These are phyloP conservation scores for Pichia sp. DNA, from an alignment of 1,139 yeast genomes.

Conservation along the genomic window DNA sequence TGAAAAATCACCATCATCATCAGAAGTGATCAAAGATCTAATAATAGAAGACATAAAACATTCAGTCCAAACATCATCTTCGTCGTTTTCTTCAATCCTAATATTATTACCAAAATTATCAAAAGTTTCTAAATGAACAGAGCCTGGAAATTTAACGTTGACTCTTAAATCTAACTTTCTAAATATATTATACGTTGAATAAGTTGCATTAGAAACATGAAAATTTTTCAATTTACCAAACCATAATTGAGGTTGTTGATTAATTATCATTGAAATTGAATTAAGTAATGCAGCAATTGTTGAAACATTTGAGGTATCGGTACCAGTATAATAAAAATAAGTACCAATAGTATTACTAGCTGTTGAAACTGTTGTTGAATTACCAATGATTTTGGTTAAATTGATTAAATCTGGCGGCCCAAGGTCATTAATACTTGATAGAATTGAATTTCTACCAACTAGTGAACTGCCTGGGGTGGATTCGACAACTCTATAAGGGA, in stretches of 20 bases:
- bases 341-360: slow-evolving; percentile 37
- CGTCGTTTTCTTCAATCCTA: slow-evolving; percentile 42
- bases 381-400: slow-evolving; percentile 39
- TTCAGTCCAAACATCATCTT: slow-evolving; percentile 70
- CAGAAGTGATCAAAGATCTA: slow-evolving; percentile 50
- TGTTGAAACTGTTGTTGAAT: slow-evolving; percentile 27
- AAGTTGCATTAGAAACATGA: slow-evolving; percentile 52
- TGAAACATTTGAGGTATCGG: slow-evolving; percentile 52
- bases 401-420: slow-evolving; percentile 59
- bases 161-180: slow-evolving; percentile 66
- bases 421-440: slow-evolving; percentile 42
- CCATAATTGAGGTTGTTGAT: slow-evolving; percentile 49
- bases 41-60: slow-evolving; percentile 59
- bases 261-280: slow-evolving; percentile 45
- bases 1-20: slow-evolving; percentile 57
- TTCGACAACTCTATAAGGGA: slow-evolving; percentile 38
- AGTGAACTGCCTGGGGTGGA: slow-evolving; percentile 45
- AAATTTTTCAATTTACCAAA: slow-evolving; percentile 49
- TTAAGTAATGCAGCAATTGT: slow-evolving; percentile 54
- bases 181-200: slow-evolving; percentile 64
- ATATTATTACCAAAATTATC: slow-evolving; percentile 32
- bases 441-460: slow-evolving; percentile 46
- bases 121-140: slow-evolving; percentile 34
- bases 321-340: slow-evolving; percentile 51
- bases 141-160: slow-evolving; percentile 60